Base-by-base conservation (phyloP, 2,329 filamentous ascomycete genomes). In the Camillea tinctor region DNA sequence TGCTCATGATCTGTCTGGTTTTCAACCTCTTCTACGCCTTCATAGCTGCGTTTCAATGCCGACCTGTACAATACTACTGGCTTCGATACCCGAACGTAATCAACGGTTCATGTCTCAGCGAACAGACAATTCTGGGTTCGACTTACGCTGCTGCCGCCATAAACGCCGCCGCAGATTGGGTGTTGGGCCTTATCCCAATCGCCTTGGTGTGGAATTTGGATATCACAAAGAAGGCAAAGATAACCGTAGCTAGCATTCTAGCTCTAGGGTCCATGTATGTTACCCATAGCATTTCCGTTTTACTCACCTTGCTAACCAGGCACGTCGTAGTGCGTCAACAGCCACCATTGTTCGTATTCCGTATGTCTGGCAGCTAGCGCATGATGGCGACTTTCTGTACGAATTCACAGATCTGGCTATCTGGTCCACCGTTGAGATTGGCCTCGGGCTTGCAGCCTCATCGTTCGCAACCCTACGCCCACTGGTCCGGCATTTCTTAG, bases 351-450 rank as follows among this genome's bases (percentile, higher is more conserved):
- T 79, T 24, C 76, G 78, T 15, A 75, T 80, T 30, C 73, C 75
- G 5, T 80, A 79, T 64, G 74, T 79, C n/a, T 69, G 71, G 58
- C 62, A 71, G 36, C 69, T 80, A 4, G 68, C 69, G 1, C 64
- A 71, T n/a, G 73, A 72, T 24, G 60, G 61, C 9, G 77, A 80
- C 57, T 74, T 74, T 54, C 68, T 77, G 1, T 78, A 75, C 70
- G 72, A 74, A 57, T 77, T 76, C 59, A 75, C 76, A 17, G 77
- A 77, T 63, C 66, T 79, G 6, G 73, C 75, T 4, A 78, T 79
- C 59, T 80, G 77, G 77, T 78, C 75, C 3, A 77, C 78, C 52
- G 71, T 76, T n/a, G 77, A 79, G 61, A 75, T 74, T 30, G 75
- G 74, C 3, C 73, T 79, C 17, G 76, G 75, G 5, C 73, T 79